Percentiles rank a stretch among this genome's conserved stretches.
These are phyloP conservation scores for Dalbergia cultrata DNA, from an alignment of 306 rosid genomes.

Conservation along the genomic window DNA sequence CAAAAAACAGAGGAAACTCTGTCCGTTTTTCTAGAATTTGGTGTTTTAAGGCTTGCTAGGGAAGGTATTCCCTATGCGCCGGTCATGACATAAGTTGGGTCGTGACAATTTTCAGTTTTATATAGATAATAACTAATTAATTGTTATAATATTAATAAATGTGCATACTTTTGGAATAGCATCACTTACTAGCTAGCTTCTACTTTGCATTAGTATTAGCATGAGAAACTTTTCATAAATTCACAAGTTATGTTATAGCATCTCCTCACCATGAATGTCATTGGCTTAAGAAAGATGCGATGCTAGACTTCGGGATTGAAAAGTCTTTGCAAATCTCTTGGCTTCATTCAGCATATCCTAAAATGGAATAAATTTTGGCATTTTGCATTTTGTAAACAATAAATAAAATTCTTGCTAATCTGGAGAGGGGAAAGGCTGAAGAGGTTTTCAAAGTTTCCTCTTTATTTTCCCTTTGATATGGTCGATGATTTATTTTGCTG, in stretches of 20 bases:
- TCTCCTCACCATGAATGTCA: not conserved
- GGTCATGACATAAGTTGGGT: too few species aligned
- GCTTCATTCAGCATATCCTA: constrained; percentile 19
- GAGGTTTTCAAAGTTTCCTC: constrained; percentile 31
- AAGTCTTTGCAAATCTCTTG: constrained; percentile 1
- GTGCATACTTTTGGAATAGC: constrained; percentile 7
- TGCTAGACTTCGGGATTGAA: constrained; percentile 37
- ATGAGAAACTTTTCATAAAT: not conserved
- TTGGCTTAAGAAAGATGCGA: constrained; percentile 17
- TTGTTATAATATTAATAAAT: not conserved
- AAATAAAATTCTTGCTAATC: not conserved
- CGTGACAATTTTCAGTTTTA: not conserved
- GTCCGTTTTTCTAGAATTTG: too few species aligned
- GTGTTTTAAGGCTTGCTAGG: too few species aligned
- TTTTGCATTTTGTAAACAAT: not conserved
- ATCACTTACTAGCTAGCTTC: not conserved
- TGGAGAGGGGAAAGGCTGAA: constrained; percentile 10
- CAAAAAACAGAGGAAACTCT: too few species aligned
- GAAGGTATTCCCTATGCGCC: too few species aligned
- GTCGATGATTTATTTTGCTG: constrained; percentile 25
- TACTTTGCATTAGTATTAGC: not conserved
- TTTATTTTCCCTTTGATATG: constrained; percentile 35
- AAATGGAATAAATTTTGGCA: constrained; percentile 30
- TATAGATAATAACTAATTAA: not conserved
- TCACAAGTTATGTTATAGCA: not conserved